Conservation (phyloP, 331 rosid species). For the Malus hybrid region DNA sequence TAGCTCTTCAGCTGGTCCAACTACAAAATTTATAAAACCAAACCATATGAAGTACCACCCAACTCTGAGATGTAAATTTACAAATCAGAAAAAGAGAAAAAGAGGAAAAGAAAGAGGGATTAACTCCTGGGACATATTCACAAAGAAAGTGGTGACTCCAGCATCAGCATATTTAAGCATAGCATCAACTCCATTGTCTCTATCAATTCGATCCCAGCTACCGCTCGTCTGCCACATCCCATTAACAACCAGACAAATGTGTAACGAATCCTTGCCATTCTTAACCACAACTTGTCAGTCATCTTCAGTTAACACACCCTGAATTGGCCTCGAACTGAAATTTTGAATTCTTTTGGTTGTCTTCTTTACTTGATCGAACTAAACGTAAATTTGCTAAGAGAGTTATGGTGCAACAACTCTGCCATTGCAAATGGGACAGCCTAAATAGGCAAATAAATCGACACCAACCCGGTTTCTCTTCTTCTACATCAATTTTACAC, state of each 20-base stretch:
- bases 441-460: constrained; percentile 3
- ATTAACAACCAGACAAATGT: constrained; percentile 62
- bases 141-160: constrained; percentile 45
- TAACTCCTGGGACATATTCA: neutral
- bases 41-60: constrained; percentile 1
- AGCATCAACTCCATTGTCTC: constrained; percentile 53
- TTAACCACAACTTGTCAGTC: constrained; percentile 27
- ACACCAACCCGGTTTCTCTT: neutral
- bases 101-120: neutral
- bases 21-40: constrained; percentile 28
- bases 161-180: constrained; percentile 76
- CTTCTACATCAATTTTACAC: neutral
- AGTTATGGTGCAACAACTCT: constrained; percentile 26
- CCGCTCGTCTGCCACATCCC: constrained; percentile 93
- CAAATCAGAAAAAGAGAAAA: too few relatives aligned
- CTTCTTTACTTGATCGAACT: neutral
- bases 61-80: neutral
- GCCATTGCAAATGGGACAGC: constrained; percentile 37
- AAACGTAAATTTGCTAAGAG: constrained; percentile 29
- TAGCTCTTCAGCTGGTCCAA: constrained; percentile 96
- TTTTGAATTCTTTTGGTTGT: constrained; percentile 18
- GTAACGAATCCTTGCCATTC: constrained; percentile 64
- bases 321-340: constrained; percentile 14
- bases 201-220: constrained; percentile 81
- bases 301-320: constrained; percentile 46